phyloP scores from a whole-genome alignment of 768 basidiomycete genomes.

The Serendipita vermifera region DNA sequence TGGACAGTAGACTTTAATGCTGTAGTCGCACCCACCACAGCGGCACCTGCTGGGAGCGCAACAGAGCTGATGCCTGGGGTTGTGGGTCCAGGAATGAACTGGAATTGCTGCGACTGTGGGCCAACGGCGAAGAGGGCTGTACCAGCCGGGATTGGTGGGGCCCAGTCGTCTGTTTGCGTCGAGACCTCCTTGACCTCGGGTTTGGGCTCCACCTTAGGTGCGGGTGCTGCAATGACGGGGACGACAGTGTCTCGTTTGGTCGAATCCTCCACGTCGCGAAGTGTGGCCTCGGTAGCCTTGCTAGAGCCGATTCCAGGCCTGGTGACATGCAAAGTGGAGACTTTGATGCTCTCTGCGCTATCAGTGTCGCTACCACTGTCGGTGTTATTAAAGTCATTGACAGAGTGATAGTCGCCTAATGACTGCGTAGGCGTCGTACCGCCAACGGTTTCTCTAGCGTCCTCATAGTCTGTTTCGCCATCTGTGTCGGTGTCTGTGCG shows the following conservation, averaged over 20 bases:
- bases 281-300: background rate
- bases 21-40: constrained; percentile 21
- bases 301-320: constrained; percentile 8
- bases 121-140: constrained; percentile 9
- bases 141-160: constrained; percentile 28
- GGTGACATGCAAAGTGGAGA: constrained; percentile 32
- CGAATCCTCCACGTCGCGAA: background rate
- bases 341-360: constrained; percentile 52
- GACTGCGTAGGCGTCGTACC: constrained; percentile 56
- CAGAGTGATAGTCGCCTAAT: constrained; percentile 53
- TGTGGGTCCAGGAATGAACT: constrained; percentile 17
- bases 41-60: constrained; percentile 20
- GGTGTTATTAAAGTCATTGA: constrained; percentile 55
- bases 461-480: constrained; percentile 61
- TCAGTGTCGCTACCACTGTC: constrained; percentile 36
- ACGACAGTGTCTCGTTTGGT: background rate
- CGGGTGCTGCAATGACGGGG: constrained; percentile 5
- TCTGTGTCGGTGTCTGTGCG: constrained; percentile 40
- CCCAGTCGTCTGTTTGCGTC: constrained; percentile 69
- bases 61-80: constrained; percentile 21
- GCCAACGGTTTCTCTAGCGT: constrained; percentile 53
- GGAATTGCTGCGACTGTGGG: constrained; percentile 18
- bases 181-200: constrained; percentile 61
- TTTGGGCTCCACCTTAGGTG: constrained; percentile 29
- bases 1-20: constrained; percentile 18